Percentiles rank a stretch among this genome's conserved stretches.
phyloP scores from a whole-genome alignment of 768 basidiomycete species.

The Strobilomyces dryophilus region DNA sequence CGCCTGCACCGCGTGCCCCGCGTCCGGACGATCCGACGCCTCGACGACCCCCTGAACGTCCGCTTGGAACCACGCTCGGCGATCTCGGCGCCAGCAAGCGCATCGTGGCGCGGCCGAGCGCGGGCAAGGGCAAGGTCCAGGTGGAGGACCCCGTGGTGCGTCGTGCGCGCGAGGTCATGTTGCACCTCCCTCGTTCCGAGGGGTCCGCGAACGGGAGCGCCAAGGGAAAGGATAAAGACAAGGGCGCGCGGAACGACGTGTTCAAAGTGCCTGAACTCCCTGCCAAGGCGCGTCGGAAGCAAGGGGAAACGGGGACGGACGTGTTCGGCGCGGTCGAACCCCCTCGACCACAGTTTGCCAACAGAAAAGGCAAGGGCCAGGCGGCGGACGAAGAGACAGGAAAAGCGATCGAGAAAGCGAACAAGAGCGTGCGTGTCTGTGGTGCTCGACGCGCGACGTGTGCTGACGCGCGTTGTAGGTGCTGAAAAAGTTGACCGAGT shows the following conservation, averaged over 20 bases:
- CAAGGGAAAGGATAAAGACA: slow-evolving; percentile 5
- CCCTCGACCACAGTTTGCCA: background rate
- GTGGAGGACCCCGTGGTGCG: slow-evolving; percentile 31
- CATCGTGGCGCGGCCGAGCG: slow-evolving; percentile 19
- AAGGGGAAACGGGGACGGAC: slow-evolving; percentile 22
- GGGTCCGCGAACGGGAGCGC: slow-evolving; percentile 2
- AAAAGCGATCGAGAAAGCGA: slow-evolving; percentile 47
- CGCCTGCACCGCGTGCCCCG: slow-evolving; percentile 41
- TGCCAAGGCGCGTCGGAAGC: slow-evolving; percentile 18
- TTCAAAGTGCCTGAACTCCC: slow-evolving; percentile 53
- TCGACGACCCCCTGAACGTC: slow-evolving; percentile 52
- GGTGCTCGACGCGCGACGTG: background rate
- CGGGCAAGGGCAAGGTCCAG: slow-evolving; percentile 13
- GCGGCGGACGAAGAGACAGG: slow-evolving; percentile 19
- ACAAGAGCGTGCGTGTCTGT: slow-evolving; percentile 55
- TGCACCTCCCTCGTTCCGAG: slow-evolving; percentile 31
- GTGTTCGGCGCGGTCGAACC: slow-evolving; percentile 28
- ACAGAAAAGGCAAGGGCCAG: slow-evolving; percentile 40
- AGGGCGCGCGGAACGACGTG: background rate
- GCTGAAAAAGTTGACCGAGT: slow-evolving; percentile 38
- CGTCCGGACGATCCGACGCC: slow-evolving; percentile 80
- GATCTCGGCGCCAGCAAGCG: slow-evolving; percentile 21
- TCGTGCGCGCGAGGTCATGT: slow-evolving; percentile 37
- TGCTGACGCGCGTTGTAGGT: slow-evolving; percentile 19
- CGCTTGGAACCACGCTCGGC: slow-evolving; percentile 11